phyloP scores from a whole-genome alignment of 176 grass and related monocot genomes.

The Pontederia crassipes region DNA sequence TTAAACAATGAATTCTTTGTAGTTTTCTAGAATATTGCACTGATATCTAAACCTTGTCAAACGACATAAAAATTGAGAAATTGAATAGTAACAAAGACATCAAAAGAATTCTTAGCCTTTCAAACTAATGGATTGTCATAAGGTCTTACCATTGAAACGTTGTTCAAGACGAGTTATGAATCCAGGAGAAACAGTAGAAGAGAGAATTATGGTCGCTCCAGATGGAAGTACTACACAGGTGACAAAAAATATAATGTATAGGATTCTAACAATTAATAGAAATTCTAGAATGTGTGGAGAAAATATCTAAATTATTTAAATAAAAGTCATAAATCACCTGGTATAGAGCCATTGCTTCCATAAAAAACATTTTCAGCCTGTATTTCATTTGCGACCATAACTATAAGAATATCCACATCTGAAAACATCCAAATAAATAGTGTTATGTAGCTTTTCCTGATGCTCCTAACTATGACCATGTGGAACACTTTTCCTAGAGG shows the following conservation, averaged over 20 bases:
- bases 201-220: constrained; percentile 79
- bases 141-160: constrained; percentile 63
- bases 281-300: not conserved
- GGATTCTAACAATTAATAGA: constrained; percentile 1
- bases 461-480: too few species aligned
- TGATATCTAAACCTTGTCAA: too few species aligned
- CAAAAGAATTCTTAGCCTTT: not conserved
- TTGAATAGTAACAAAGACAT: too few species aligned
- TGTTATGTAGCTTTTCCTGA: not conserved
- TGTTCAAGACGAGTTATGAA: constrained; percentile 55
- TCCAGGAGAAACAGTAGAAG: constrained; percentile 91
- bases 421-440: constrained; percentile 26
- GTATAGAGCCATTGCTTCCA: constrained; percentile 60
- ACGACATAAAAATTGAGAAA: too few species aligned
- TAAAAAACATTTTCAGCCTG: constrained; percentile 96
- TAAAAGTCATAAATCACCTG: constrained; percentile 35
- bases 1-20: too few species aligned
- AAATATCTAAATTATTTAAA: not conserved
- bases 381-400: constrained; percentile 97
- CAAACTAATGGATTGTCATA: not conserved
- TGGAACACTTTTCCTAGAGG: too few species aligned
- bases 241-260: constrained; percentile 17
- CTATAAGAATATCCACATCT: constrained; percentile 83
- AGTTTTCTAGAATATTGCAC: too few species aligned
- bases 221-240: constrained; percentile 37